phyloP scores from a whole-genome alignment of 495 filamentous ascomycete species.

The Aspergillus coremiiformis region DNA sequence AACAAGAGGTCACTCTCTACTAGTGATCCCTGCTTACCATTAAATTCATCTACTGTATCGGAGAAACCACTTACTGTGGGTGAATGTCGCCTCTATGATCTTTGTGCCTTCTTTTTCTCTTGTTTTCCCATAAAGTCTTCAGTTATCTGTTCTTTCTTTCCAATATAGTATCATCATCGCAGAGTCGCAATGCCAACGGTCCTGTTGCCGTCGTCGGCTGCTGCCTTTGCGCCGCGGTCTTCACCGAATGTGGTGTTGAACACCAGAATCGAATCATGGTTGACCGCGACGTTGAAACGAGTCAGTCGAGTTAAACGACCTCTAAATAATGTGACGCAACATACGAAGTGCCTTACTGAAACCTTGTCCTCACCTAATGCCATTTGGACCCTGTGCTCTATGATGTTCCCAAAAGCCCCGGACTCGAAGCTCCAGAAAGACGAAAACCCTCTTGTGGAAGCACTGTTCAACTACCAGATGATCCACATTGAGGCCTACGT shows the following conservation, averaged over 20 bases:
- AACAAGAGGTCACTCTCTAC: neutral
- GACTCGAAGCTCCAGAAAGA: constrained; percentile 82
- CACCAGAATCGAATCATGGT: constrained; percentile 92
- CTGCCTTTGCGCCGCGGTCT: constrained; percentile 90
- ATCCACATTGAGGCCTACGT: constrained; percentile 96
- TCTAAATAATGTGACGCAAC: constrained; percentile 94
- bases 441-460: constrained; percentile 81
- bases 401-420: constrained; percentile 89
- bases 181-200: constrained; percentile 72
- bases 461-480: constrained; percentile 88
- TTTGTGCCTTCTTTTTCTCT: constrained; percentile 22
- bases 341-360: constrained; percentile 94
- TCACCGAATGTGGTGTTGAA: constrained; percentile 94
- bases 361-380: constrained; percentile 84
- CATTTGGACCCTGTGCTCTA: constrained; percentile 90
- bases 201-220: constrained; percentile 89
- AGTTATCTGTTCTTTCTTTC: constrained; percentile 22
- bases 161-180: constrained; percentile 26
- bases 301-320: constrained; percentile 97
- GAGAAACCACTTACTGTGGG: constrained; percentile 30
- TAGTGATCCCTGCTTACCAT: neutral
- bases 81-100: constrained; percentile 42
- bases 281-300: constrained; percentile 93
- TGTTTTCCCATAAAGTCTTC: constrained; percentile 15
- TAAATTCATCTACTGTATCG: constrained; percentile 1